Percentiles rank a stretch among this genome's conserved stretches.
Conservation (phyloP, 1,139 yeast genomes). For the Protomyces arabidopsidicola region DNA sequence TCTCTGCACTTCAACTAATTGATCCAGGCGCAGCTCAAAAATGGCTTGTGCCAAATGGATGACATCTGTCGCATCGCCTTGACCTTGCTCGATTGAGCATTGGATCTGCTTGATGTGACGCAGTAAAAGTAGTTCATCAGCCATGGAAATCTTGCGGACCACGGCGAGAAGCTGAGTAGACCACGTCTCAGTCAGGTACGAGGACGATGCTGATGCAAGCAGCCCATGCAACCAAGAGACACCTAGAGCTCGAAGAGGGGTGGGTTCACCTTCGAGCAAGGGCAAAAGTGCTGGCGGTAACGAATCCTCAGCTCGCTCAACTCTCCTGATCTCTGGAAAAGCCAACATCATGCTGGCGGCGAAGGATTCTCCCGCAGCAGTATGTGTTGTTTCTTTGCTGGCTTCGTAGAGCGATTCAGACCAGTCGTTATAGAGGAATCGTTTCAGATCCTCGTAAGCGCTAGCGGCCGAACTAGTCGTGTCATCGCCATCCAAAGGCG, state of each 20-base stretch:
- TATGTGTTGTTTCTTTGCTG: neutral
- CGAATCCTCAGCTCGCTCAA: neutral
- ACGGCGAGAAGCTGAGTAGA: slow-evolving; percentile 1
- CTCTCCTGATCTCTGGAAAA: neutral
- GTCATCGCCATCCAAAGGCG: neutral
- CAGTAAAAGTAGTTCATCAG: slow-evolving; percentile 1
- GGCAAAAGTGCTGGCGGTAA: neutral
- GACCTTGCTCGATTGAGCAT: neutral
- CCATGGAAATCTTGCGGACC: neutral
- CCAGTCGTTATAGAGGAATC: slow-evolving; percentile 15
- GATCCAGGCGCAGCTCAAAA: slow-evolving; percentile 33
- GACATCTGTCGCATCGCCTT: neutral
- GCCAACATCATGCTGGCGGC: slow-evolving; percentile 13
- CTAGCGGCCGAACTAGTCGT: neutral
- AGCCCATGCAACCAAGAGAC: neutral
- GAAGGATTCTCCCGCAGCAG: neutral
- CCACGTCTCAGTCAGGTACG: slow-evolving; percentile 9
- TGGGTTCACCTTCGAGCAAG: neutral
- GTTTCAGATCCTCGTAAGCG: slow-evolving; percentile 1
- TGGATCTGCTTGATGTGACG: neutral
- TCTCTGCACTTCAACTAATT: slow-evolving; percentile 29
- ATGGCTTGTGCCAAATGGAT: slow-evolving; percentile 29
- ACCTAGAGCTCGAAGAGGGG: neutral
- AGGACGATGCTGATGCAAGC: neutral
- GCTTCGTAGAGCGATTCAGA: slow-evolving; percentile 1